phyloP scores from a whole-genome alignment of 176 grass and related monocot genomes.

The Aechmea fasciata region DNA sequence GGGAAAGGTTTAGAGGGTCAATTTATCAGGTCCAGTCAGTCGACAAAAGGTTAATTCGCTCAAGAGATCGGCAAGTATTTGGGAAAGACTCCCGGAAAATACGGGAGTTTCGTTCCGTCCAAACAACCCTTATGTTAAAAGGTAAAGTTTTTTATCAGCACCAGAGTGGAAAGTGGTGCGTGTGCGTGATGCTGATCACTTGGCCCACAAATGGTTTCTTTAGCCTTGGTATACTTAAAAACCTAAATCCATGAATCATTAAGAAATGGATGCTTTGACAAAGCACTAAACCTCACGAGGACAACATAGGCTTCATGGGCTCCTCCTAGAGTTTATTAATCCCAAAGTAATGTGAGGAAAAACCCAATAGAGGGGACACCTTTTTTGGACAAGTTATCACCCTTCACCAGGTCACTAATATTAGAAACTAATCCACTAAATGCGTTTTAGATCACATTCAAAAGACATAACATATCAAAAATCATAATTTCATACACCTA shows the following conservation, averaged over 20 bases:
- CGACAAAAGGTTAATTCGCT: no score
- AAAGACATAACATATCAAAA: no score
- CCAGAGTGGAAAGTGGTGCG: background rate
- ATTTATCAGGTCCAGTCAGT: no score
- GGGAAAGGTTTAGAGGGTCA: no score
- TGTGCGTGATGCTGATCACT: background rate
- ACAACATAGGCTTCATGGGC: constrained; percentile 45
- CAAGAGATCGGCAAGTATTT: no score
- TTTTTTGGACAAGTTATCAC: constrained; percentile 11
- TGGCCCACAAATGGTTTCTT: constrained; percentile 15
- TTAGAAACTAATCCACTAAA: no score
- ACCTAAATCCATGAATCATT: background rate
- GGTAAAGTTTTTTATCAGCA: background rate
- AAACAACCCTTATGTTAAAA: background rate
- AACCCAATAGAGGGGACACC: constrained; percentile 40
- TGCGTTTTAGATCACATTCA: no score
- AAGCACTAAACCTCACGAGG: constrained; percentile 36
- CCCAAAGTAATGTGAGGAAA: constrained; percentile 44
- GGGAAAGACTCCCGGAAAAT: no score
- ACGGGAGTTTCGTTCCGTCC: no score
- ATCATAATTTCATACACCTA: no score
- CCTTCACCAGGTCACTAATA: background rate
- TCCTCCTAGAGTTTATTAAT: constrained; percentile 49
- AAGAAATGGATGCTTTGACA: constrained; percentile 27
- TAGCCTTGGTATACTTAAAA: background rate